Conservation (phyloP, 2,329 filamentous ascomycete species). For the Emmonsia crescens region DNA sequence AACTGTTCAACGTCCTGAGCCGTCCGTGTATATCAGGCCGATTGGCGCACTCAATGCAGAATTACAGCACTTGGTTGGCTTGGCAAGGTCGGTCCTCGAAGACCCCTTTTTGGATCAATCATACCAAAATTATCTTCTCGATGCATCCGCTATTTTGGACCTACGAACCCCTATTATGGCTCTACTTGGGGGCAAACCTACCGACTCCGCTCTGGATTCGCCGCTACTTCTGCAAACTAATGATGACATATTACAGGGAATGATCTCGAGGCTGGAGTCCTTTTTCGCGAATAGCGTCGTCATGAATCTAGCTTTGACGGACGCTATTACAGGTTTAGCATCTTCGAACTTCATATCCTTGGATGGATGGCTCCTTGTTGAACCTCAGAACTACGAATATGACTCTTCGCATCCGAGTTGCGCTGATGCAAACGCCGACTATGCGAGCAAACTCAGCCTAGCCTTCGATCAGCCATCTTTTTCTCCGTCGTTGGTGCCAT, state of each 20-base stretch:
- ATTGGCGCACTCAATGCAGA: slow-evolving; percentile 33
- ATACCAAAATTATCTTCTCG: slow-evolving; percentile 35
- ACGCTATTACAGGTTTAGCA: slow-evolving; percentile 69
- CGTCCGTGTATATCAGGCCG: slow-evolving; percentile 20
- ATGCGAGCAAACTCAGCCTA: slow-evolving; percentile 18
- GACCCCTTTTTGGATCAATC: slow-evolving; percentile 31
- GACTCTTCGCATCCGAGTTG: slow-evolving; percentile 12
- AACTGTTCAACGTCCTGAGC: slow-evolving; percentile 32
- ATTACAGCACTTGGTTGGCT: slow-evolving; percentile 27
- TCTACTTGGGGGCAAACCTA: slow-evolving; percentile 23
- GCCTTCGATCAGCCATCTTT: slow-evolving; percentile 36
- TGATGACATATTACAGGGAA: slow-evolving; percentile 43
- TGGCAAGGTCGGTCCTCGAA: slow-evolving; percentile 29
- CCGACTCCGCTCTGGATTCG: slow-evolving; percentile 44
- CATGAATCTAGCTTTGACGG: slow-evolving; percentile 78
- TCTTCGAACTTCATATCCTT: slow-evolving; percentile 75
- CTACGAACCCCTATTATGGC: slow-evolving; percentile 23
- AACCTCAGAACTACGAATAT: slow-evolving; percentile 54
- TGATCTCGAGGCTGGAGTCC: slow-evolving; percentile 53
- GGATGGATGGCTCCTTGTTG: slow-evolving; percentile 80
- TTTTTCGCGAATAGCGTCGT: slow-evolving; percentile 90
- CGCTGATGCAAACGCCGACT: slow-evolving; percentile 20
- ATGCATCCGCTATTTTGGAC: slow-evolving; percentile 43
- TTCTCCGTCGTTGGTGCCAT: slow-evolving; percentile 36
- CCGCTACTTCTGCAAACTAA: slow-evolving; percentile 56